Conservation (phyloP, 2,329 filamentous ascomycete species). For the Pseudocercospora eumusae region DNA sequence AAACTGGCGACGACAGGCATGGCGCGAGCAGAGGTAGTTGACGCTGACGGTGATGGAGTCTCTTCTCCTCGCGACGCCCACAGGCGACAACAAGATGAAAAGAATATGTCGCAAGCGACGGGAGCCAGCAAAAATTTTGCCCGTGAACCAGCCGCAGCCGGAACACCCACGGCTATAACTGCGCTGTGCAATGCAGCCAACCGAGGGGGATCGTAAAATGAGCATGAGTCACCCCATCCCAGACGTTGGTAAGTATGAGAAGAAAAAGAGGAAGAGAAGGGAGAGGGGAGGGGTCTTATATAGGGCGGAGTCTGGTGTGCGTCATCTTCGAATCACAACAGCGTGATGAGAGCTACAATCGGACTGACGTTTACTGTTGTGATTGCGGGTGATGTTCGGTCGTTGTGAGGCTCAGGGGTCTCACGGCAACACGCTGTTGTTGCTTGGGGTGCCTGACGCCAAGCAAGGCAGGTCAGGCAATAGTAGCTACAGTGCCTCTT, state of each 20-base stretch:
- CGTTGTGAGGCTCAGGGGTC: background rate
- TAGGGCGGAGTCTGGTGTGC: background rate
- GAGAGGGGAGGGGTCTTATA: background rate
- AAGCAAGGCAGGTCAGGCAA: no score
- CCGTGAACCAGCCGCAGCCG: background rate
- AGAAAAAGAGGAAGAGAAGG: background rate
- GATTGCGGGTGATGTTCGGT: background rate
- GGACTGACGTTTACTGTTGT: background rate
- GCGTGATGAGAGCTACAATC: background rate
- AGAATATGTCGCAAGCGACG: background rate
- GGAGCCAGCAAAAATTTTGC: background rate
- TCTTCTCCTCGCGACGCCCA: background rate
- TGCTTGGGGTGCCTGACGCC: background rate
- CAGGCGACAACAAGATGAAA: background rate
- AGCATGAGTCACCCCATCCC: background rate
- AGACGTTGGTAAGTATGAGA: background rate
- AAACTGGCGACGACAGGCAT: no score
- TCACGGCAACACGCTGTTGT: background rate
- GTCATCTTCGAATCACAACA: background rate
- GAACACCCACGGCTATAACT: background rate
- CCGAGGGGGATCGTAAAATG: background rate
- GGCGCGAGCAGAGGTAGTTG: background rate
- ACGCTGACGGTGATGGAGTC: background rate
- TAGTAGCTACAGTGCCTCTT: background rate
- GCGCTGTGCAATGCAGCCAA: background rate